Percentiles rank a stretch among this genome's conserved stretches.
phyloP scores from a whole-genome alignment of 371 early-diverging fungal genomes.

The Rhizomucor pusillus region DNA sequence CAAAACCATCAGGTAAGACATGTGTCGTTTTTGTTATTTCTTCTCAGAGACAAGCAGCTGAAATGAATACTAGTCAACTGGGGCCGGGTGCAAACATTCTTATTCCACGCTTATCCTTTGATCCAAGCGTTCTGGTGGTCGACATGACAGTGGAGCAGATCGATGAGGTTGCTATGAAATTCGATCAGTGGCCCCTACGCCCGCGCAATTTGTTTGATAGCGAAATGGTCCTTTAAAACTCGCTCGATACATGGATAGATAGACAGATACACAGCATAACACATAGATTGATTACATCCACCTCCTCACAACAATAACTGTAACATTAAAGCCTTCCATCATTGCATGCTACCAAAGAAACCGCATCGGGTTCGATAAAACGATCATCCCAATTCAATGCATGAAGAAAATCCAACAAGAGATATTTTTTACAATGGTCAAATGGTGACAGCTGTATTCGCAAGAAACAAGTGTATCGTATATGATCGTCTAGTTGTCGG shows the following conservation, averaged over 20 bases:
- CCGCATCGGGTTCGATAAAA: no score
- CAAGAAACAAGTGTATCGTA: background rate
- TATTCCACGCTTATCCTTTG: slow-evolving; percentile 51
- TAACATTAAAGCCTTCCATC: no score
- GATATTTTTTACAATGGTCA: no score
- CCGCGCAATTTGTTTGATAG: slow-evolving; percentile 54
- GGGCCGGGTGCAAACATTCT: slow-evolving; percentile 67
- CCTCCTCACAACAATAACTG: no score
- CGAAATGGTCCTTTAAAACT: slow-evolving; percentile 3
- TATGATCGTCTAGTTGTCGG: background rate
- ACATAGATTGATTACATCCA: no score
- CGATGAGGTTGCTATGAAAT: slow-evolving; percentile 56
- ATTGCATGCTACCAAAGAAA: no score
- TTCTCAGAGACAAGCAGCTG: no score
- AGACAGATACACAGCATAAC: no score
- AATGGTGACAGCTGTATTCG: no score
- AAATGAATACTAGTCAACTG: slow-evolving; percentile 8
- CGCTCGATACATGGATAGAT: no score
- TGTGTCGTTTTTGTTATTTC: background rate
- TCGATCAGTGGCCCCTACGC: slow-evolving; percentile 62
- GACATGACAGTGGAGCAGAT: slow-evolving; percentile 52
- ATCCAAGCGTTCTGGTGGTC: slow-evolving; percentile 41
- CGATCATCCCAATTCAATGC: no score
- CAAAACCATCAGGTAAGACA: slow-evolving; percentile 53
- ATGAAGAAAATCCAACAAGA: no score